These are phyloP conservation scores for Xerocomus spinulosus DNA, from an alignment of 768 basidiomycete genomes.

Conservation along the genomic window DNA sequence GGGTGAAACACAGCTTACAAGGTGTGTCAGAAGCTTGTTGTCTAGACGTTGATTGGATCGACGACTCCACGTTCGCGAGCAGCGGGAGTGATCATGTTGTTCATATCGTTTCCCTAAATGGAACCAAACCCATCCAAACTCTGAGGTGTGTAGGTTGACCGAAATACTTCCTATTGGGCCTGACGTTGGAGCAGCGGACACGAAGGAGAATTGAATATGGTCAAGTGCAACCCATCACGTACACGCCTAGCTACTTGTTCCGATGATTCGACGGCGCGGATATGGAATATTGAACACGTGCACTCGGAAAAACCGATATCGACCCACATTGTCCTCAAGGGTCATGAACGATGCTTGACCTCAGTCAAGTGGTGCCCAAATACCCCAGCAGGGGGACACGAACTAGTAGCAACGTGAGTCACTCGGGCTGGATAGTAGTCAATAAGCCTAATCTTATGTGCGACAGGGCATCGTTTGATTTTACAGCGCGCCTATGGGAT, in stretches of 20 bases:
- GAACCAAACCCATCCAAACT: slow-evolving; percentile 52
- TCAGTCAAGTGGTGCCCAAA: slow-evolving; percentile 67
- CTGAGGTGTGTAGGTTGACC: slow-evolving; percentile 46
- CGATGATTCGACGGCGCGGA: slow-evolving; percentile 72
- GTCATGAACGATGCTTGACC: slow-evolving; percentile 64
- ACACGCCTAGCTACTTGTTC: slow-evolving; percentile 77
- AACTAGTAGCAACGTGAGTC: slow-evolving; percentile 68
- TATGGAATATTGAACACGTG: slow-evolving; percentile 64
- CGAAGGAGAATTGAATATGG: slow-evolving; percentile 70
- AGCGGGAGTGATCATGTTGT: slow-evolving; percentile 68
- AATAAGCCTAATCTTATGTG: slow-evolving; percentile 7
- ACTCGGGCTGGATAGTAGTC: background rate
- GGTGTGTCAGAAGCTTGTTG: slow-evolving; percentile 55
- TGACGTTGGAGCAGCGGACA: slow-evolving; percentile 52
- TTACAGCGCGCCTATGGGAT: slow-evolving; percentile 80
- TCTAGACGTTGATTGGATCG: slow-evolving; percentile 77
- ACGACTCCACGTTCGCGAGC: slow-evolving; percentile 64
- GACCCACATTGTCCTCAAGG: slow-evolving; percentile 42
- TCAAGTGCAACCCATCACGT: slow-evolving; percentile 61
- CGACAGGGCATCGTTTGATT: slow-evolving; percentile 72
- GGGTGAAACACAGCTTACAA: slow-evolving; percentile 3
- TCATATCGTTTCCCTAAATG: slow-evolving; percentile 54
- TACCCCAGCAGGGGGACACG: slow-evolving; percentile 44
- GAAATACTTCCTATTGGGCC: background rate
- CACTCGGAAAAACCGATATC: slow-evolving; percentile 23